phyloP scores from a whole-genome alignment of 441 rosid genomes.

The Populus tomentosa region DNA sequence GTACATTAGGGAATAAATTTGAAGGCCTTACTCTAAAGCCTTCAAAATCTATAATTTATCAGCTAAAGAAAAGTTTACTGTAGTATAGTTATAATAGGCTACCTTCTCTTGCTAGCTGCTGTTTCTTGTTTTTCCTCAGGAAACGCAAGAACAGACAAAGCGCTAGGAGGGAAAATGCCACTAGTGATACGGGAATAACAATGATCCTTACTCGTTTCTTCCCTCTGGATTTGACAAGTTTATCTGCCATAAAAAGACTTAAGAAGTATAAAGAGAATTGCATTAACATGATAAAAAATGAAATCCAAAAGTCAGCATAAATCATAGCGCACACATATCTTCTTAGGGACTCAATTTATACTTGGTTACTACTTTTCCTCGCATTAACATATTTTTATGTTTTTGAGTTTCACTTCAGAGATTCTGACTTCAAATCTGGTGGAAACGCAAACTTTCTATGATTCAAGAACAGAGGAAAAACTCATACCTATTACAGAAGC shows the following conservation, averaged over 20 bases:
- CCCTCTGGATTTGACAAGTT: background rate
- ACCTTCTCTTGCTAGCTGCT: background rate
- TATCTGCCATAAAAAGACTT: constrained; percentile 1
- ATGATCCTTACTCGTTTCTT: constrained; percentile 2
- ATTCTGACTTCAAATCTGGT: no score
- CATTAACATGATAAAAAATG: background rate
- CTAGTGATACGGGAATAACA: background rate
- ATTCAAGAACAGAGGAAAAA: background rate
- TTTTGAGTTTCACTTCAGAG: background rate
- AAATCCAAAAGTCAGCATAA: background rate
- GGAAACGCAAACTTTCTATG: no score
- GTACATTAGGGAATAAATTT: background rate
- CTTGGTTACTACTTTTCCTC: no score
- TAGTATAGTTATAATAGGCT: constrained; percentile 13
- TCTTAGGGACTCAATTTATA: no score
- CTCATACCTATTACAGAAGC: constrained; percentile 31
- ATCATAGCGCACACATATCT: background rate
- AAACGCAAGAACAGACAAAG: background rate
- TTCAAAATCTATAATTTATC: no score
- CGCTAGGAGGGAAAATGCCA: constrained; percentile 2
- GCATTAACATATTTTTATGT: background rate
- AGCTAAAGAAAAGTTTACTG: no score
- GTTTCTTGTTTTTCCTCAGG: constrained; percentile 27
- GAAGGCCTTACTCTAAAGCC: no score
- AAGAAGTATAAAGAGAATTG: background rate